Percentiles rank a stretch among this genome's conserved stretches.
These are phyloP conservation scores for Mycogone perniciosa DNA, from an alignment of 2,329 filamentous ascomycete genomes.

Conservation along the genomic window DNA sequence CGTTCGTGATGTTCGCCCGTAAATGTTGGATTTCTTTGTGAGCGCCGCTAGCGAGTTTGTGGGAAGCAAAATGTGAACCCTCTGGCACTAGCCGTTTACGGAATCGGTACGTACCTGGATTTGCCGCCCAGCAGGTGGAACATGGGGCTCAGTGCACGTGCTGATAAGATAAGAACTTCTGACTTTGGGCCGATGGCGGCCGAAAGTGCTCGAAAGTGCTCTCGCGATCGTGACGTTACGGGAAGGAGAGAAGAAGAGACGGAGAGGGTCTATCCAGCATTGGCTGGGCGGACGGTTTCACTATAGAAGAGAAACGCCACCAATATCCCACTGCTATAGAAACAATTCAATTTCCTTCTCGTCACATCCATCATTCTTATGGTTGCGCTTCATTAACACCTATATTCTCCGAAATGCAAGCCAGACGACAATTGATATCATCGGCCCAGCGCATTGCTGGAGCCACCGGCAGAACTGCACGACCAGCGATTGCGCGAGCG, in stretches of 20 bases:
- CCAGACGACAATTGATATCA: slow-evolving; percentile 33
- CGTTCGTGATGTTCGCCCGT: slow-evolving; percentile 33
- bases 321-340: neutral
- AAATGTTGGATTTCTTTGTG: slow-evolving; percentile 38
- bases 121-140: slow-evolving; percentile 17
- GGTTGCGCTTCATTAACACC: slow-evolving; percentile 2
- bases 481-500: slow-evolving; percentile 24
- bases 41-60: slow-evolving; percentile 37
- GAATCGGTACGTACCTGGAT: slow-evolving; percentile 15
- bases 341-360: neutral
- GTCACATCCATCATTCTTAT: neutral
- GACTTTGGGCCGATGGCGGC: slow-evolving; percentile 13
- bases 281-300: neutral
- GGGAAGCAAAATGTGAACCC: slow-evolving; percentile 39
- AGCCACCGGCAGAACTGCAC: slow-evolving; percentile 22
- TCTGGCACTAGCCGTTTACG: slow-evolving; percentile 31
- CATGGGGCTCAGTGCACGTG: slow-evolving; percentile 33
- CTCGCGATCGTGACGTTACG: slow-evolving; percentile 21
- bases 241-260: neutral
- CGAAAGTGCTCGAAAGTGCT: slow-evolving; percentile 38
- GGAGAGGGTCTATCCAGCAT: neutral
- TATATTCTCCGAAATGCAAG: slow-evolving; percentile 33
- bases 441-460: slow-evolving; percentile 34
- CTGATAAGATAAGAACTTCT: slow-evolving; percentile 26
- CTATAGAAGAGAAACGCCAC: neutral